These are phyloP conservation scores for Pseudocercospora eumusae DNA, from an alignment of 2,329 filamentous ascomycete species.

Conservation along the genomic window DNA sequence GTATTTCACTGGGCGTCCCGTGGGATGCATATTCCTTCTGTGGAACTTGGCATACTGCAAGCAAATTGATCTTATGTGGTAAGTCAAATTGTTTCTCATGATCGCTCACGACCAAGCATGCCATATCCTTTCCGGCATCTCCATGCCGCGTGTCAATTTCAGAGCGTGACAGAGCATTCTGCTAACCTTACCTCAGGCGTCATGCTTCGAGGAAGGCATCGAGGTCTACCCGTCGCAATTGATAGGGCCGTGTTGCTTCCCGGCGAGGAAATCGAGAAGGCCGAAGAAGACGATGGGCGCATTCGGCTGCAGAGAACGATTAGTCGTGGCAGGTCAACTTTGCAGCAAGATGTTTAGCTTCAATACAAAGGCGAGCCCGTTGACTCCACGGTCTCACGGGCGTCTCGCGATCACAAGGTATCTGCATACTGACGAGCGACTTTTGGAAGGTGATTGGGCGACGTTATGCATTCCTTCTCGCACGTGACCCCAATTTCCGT, in stretches of 20 bases:
- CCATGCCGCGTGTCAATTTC: too few species aligned
- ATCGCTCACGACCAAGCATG: too few species aligned
- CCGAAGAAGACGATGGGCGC: slow-evolving; percentile 43
- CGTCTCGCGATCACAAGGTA: too few species aligned
- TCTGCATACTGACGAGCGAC: too few species aligned
- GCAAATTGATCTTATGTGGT: slow-evolving; percentile 58
- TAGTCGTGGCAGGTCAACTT: slow-evolving; percentile 18
- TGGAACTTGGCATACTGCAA: slow-evolving; percentile 49
- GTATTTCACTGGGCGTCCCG: slow-evolving; percentile 51
- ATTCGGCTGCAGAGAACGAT: slow-evolving; percentile 26
- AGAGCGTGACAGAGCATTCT: too few species aligned
- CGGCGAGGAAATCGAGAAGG: slow-evolving; percentile 35
- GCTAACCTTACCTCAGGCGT: too few species aligned
- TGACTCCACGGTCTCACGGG: too few species aligned
- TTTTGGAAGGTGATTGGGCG: too few species aligned
- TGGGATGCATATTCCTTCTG: slow-evolving; percentile 50
- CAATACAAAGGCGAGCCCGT: too few species aligned
- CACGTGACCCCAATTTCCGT: neutral
- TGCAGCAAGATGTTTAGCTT: neutral
- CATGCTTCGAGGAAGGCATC: slow-evolving; percentile 59
- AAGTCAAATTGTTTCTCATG: too few species aligned
- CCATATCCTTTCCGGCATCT: too few species aligned
- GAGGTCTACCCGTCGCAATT: slow-evolving; percentile 58
- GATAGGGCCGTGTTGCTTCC: slow-evolving; percentile 51
- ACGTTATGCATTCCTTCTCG: too few species aligned